Base-by-base conservation (phyloP, 441 rosid genomes). In the Mallotus repandus region DNA sequence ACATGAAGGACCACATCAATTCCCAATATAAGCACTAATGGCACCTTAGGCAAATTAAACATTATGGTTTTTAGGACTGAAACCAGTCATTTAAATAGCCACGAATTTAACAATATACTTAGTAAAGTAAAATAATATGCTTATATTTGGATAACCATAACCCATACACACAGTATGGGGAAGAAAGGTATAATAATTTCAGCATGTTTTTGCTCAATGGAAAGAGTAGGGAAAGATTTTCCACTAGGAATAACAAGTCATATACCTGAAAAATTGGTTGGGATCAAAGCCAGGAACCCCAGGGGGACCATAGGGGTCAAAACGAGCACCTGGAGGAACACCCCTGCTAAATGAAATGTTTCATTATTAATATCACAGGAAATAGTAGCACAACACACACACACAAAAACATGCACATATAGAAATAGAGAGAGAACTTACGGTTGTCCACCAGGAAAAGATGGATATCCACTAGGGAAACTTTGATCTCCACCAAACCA, bases 261-360 rank as follows among this genome's bases (percentile, higher is more conserved):
- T n/a, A 21, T 81, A 94, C 99, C 98, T 91, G 73, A 54, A 63
- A 79, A 92, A 89, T 29, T 90, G 83, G 76, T 71, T 74, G 12
- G 94, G 97, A 77, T 93, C 96, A 72, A 89, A 93, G 49, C 92
- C 97, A 52, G 97, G 94, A 80, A 90, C 80, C 10, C 84, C 86
- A 7, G 98, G 96, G 0, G 98, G 97, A 21, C 99, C 99, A 73
- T 72, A 86, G 3, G 99, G 98, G 82, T 95, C 96, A 75, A 91
- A 93, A 63, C 95, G 97, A 66, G 99, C 95, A 82, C 98, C 99
- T n/a, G 94, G 97, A 73, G 97, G 97, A 69, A 81, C 79, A 64
- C 89, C 89, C 71, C 99, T 92, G 91, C 79, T 72, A 64, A 79
- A 83, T 45, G 14, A 54, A 63, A 64, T 41, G 55, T 70, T 38